Evolutionary conservation across 2,329 filamentous ascomycete genomes (phyloP).

Genomic region (Colletotrichum higginsianum): DNA sequence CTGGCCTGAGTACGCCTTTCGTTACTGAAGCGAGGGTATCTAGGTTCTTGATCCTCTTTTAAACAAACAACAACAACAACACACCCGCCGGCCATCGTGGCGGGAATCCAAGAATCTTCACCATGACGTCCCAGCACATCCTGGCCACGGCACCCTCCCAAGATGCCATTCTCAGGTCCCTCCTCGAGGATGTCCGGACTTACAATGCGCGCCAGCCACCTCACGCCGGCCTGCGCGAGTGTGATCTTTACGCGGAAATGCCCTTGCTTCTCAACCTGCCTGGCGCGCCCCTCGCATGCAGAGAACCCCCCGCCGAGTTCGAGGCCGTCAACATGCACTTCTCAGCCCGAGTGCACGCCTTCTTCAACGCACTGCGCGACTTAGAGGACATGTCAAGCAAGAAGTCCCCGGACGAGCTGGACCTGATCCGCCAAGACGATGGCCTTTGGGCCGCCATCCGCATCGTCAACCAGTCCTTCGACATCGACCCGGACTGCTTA

Average conservation of each 20-base stretch:
- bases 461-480: constrained; percentile 9
- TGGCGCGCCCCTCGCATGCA: constrained; percentile 28
- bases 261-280: constrained; percentile 8
- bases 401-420: background rate
- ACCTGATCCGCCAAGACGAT: background rate
- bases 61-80: too few species aligned
- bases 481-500: constrained; percentile 29
- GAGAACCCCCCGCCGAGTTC: constrained; percentile 33
- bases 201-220: background rate
- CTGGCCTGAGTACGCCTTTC: too few species aligned
- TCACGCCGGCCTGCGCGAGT: background rate
- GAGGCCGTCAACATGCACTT: constrained; percentile 34
- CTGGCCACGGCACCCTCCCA: background rate
- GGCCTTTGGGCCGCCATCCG: background rate
- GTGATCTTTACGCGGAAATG: background rate
- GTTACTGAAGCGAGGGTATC: too few species aligned
- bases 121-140: background rate
- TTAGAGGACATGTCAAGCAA: background rate
- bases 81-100: too few species aligned
- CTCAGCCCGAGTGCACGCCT: constrained; percentile 36
- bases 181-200: background rate
- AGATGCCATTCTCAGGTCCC: background rate
- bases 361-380: constrained; percentile 37
- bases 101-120: background rate
- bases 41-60: too few species aligned